Conservation (phyloP, 139 green algal genomes). For the Spirogloea muscicola region DNA sequence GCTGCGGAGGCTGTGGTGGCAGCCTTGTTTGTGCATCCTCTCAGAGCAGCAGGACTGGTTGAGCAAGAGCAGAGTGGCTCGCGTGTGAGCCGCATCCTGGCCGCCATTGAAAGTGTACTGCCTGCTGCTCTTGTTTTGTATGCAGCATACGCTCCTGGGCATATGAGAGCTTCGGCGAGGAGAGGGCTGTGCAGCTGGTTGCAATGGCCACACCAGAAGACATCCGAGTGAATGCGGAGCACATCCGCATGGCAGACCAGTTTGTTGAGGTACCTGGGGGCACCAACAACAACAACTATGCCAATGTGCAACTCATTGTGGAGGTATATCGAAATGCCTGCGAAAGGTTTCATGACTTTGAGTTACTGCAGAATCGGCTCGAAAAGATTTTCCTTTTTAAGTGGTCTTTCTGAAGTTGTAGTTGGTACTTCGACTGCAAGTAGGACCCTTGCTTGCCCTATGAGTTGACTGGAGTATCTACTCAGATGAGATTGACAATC, state of each 20-base stretch:
- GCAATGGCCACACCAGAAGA: constrained; percentile 95
- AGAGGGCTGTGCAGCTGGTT: constrained; percentile 72
- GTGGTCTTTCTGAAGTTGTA: too few relatives aligned
- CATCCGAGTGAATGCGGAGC: constrained; percentile 83
- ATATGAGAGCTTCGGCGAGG: constrained; percentile 48
- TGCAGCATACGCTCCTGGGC: constrained; percentile 54
- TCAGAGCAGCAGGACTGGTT: too few relatives aligned
- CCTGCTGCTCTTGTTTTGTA: background rate
- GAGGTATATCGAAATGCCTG: too few relatives aligned
- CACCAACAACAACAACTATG: constrained; percentile 98
- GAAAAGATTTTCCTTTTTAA: too few relatives aligned
- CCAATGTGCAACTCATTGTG: constrained; percentile 90
- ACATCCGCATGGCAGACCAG: constrained; percentile 93
- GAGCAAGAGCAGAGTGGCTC: too few relatives aligned
- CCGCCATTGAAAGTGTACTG: background rate
- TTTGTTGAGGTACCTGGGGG: constrained; percentile 96
- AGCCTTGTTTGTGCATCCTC: too few relatives aligned
- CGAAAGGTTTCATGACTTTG: too few relatives aligned
- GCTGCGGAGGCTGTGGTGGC: too few relatives aligned
- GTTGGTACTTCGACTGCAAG: too few relatives aligned
- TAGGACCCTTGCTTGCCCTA: too few relatives aligned
- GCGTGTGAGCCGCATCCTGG: background rate
- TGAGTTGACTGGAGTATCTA: too few relatives aligned
- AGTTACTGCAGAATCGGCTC: too few relatives aligned
- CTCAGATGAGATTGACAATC: background rate